Evolutionary conservation across 1,284 basidiomycete genomes (phyloP).

Genomic region (Ustilago tritici): DNA sequence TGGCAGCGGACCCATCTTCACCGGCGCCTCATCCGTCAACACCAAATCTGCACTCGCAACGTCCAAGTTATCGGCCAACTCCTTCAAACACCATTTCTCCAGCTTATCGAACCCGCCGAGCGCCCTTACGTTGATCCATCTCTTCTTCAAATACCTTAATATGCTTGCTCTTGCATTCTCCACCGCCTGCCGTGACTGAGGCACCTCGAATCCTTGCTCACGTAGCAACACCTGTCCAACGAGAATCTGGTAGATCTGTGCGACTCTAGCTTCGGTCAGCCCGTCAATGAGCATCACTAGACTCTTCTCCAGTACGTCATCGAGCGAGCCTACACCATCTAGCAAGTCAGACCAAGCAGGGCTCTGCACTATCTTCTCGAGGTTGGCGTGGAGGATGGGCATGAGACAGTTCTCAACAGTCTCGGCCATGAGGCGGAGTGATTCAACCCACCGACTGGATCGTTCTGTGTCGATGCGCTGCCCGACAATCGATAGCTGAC

Average conservation of each 20-base stretch:
- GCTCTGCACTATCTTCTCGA: slow-evolving; percentile 54
- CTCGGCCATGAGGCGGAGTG: slow-evolving; percentile 60
- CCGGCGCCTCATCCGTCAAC: slow-evolving; percentile 27
- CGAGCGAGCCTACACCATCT: slow-evolving; percentile 55
- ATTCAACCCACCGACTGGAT: slow-evolving; percentile 57
- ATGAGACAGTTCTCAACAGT: slow-evolving; percentile 50
- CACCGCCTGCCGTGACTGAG: slow-evolving; percentile 28
- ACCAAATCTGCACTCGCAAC: slow-evolving; percentile 51
- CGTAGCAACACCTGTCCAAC: slow-evolving; percentile 61
- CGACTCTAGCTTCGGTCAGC: slow-evolving; percentile 55
- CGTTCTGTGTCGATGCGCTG: slow-evolving; percentile 56
- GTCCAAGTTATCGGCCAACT: slow-evolving; percentile 74
- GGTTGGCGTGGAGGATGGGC: slow-evolving; percentile 39
- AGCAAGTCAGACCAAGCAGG: slow-evolving; percentile 52
- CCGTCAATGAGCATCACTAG: slow-evolving; percentile 62
- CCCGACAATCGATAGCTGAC: slow-evolving; percentile 56
- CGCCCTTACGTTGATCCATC: slow-evolving; percentile 81
- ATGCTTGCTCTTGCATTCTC: slow-evolving; percentile 57
- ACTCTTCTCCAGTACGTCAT: slow-evolving; percentile 57
- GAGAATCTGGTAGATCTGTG: slow-evolving; percentile 53
- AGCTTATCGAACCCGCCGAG: slow-evolving; percentile 83
- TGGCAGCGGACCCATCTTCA: not conserved
- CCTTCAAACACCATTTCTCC: slow-evolving; percentile 86
- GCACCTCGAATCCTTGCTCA: slow-evolving; percentile 51
- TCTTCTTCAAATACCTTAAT: slow-evolving; percentile 55